phyloP scores from a whole-genome alignment of 441 rosid genomes.

The Pelargonium fulgidum region DNA sequence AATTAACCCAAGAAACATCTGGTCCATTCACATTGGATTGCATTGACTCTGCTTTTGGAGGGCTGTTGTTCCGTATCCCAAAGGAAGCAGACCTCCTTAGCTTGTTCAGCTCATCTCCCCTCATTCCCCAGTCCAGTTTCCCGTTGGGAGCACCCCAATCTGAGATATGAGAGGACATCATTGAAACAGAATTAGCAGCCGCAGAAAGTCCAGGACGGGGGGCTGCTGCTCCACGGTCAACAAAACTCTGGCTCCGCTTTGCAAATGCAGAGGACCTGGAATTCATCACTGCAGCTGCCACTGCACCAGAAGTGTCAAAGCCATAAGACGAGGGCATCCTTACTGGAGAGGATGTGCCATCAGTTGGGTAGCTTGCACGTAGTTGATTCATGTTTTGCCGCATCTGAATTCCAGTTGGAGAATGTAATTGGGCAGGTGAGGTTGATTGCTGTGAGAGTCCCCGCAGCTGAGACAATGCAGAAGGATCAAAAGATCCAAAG shows the following conservation, averaged over 20 bases:
- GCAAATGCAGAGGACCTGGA: slow-evolving; percentile 67
- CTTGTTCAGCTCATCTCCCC: slow-evolving; percentile 70
- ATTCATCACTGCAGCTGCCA: slow-evolving; percentile 44
- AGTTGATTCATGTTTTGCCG: slow-evolving; percentile 42
- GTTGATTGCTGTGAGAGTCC: slow-evolving; percentile 1
- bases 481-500: slow-evolving; percentile 44
- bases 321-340: slow-evolving; percentile 42
- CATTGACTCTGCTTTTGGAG: slow-evolving; percentile 18
- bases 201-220: slow-evolving; percentile 36
- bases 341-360: slow-evolving; percentile 43
- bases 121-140: slow-evolving; percentile 72
- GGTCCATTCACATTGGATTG: slow-evolving; percentile 44
- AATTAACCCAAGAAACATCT: slow-evolving; percentile 77
- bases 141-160: slow-evolving; percentile 85
- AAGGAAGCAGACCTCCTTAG: slow-evolving; percentile 63
- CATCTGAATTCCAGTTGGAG: slow-evolving; percentile 45
- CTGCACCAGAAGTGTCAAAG: slow-evolving; percentile 38
- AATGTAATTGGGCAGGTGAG: slow-evolving; percentile 2
- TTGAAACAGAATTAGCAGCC: slow-evolving; percentile 19
- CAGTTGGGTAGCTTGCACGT: slow-evolving; percentile 38
- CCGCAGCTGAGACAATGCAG: slow-evolving; percentile 39
- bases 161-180: slow-evolving; percentile 30
- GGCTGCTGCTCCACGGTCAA: slow-evolving; percentile 45
- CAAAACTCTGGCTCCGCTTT: slow-evolving; percentile 71
- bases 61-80: slow-evolving; percentile 38